A percentile compares a stretch with the other conserved stretches of the same genome.
phyloP scores from a whole-genome alignment of 208 protist genomes.

The Wallacemonas collosoma region DNA sequence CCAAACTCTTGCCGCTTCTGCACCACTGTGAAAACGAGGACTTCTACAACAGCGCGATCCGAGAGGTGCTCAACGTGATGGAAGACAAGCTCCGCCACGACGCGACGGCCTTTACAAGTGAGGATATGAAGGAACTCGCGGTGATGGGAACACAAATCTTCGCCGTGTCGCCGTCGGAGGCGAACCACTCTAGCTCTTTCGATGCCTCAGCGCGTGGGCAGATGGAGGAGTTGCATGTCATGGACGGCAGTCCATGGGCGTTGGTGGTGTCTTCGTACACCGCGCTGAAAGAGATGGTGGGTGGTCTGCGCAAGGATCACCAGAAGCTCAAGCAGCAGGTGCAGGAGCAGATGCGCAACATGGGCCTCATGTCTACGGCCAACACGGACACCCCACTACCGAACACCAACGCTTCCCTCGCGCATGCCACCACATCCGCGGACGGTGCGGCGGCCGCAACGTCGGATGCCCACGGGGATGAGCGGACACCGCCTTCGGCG shows the following conservation, averaged over 20 bases:
- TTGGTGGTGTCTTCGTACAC: constrained; percentile 77
- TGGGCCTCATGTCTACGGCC: constrained; percentile 18
- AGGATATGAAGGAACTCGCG: constrained; percentile 62
- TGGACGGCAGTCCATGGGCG: constrained; percentile 84
- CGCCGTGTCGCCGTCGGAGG: constrained; percentile 26
- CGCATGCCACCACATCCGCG: background rate
- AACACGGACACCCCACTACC: background rate
- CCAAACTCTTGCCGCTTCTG: constrained; percentile 62
- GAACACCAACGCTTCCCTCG: background rate
- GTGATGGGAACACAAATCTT: constrained; percentile 74
- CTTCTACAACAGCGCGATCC: constrained; percentile 65
- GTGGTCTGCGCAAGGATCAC: constrained; percentile 64
- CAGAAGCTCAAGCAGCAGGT: constrained; percentile 60
- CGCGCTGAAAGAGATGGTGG: constrained; percentile 76
- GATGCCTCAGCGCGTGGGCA: constrained; percentile 62
- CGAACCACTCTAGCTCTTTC: constrained; percentile 32
- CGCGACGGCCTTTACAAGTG: constrained; percentile 44
- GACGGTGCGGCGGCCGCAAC: background rate
- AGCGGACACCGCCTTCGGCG: no score
- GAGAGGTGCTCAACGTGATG: constrained; percentile 59
- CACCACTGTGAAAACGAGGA: constrained; percentile 67
- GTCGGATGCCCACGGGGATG: no score
- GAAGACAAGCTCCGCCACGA: constrained; percentile 69
- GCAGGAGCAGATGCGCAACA: constrained; percentile 52
- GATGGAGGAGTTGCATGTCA: constrained; percentile 87